Base-by-base conservation (phyloP, 2,329 filamentous ascomycete genomes). In the Colletotrichum neosansevieriae region DNA sequence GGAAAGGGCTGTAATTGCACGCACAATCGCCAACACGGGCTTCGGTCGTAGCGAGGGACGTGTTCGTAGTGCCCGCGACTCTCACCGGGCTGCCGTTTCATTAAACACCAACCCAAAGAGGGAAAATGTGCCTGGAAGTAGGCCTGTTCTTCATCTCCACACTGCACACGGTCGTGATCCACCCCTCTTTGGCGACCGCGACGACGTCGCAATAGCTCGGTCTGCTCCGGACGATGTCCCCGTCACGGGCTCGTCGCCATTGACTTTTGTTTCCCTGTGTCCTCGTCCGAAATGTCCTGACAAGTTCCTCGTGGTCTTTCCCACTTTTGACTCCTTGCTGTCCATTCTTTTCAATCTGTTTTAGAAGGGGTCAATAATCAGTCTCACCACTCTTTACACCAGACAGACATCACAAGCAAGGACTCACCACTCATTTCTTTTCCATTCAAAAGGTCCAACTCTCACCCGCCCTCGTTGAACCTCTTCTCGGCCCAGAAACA, bases 131-230 rank as follows among this genome's bases (percentile, higher is more conserved):
- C 61, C 56, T 68, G 49, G 49, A 47, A 60, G 49, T 42, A 17
- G 54, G 65, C 65, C 54, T 65, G 61, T 50, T 58, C 62, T 53
- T 68, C 65, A 68, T 68, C 65, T 68, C 65, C 65, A 68, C 65
- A 65, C 54, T 42, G 24, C 61, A 59, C 54, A 49, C 54, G 61
- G 54, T 65, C 49, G 54, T 54, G 60, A 45, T 59, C 65, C 65
- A 68, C 65, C 56, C 47, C 56, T 40, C 54, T 29, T 10, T 54
- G 49, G 40, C 54, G 61, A 59, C 54, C 45, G 54, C 61, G 53
- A 24, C 65, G 60, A 68, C 61, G 65, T 65, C 54, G 65, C 54
- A 65, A 68, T 68, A 56, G 65, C 54, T 65, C 61, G 65, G 65
- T 42, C 65, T 68, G 62, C 61, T 64, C 65, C 65, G 65, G 56